These are phyloP conservation scores for Quambalaria eucalypti DNA, from an alignment of 1,284 basidiomycete species.

Conservation along the genomic window DNA sequence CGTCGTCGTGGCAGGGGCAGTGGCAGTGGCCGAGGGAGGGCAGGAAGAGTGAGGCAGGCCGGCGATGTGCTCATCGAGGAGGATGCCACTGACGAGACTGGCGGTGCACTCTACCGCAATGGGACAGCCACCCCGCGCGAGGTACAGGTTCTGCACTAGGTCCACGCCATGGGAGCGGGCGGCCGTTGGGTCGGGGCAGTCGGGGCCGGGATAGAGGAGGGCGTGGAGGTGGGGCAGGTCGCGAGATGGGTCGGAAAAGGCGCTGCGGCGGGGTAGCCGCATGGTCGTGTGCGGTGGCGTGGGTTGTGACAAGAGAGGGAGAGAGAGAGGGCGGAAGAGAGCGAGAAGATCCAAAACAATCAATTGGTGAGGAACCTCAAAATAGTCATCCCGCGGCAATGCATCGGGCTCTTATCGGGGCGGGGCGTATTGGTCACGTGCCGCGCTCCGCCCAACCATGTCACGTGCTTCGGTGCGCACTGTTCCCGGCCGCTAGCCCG, in stretches of 20 bases:
- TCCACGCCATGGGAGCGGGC: conserved; percentile 3
- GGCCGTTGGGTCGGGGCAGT: not conserved
- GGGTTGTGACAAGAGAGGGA: no score
- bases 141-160: conserved; percentile 28
- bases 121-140: conserved; percentile 37
- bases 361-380: no score
- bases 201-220: not conserved
- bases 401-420: no score
- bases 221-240: conserved; percentile 2
- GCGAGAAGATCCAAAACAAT: no score
- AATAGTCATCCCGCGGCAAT: no score
- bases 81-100: conserved; percentile 23
- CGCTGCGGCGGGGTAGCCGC: conserved; percentile 4
- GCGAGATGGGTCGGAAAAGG: not conserved
- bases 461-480: no score
- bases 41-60: not conserved
- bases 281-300: not conserved
- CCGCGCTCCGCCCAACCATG: no score
- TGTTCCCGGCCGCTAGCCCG: no score
- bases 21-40: not conserved
- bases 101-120: conserved; percentile 41
- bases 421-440: no score
- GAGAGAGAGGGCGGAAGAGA: no score
- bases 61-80: conserved; percentile 28
- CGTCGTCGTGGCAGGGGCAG: conserved; percentile 5